Percentiles rank a stretch among this genome's conserved stretches.
These are phyloP conservation scores for Cadophora malorum DNA, from an alignment of 2,329 filamentous ascomycete species.

Conservation along the genomic window DNA sequence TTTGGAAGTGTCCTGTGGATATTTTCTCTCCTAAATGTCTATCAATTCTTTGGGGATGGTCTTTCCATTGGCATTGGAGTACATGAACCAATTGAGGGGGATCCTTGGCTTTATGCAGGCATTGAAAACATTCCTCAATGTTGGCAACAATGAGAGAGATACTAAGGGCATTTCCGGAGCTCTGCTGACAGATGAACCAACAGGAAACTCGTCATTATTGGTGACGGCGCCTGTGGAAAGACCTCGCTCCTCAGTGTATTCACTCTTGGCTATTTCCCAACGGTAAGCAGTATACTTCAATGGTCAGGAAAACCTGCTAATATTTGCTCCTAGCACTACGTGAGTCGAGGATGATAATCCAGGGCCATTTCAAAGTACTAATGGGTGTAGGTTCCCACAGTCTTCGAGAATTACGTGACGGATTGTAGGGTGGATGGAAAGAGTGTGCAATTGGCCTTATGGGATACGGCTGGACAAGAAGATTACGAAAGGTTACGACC, in stretches of 20 bases:
- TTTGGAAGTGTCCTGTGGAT: background rate
- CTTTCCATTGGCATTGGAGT: background rate
- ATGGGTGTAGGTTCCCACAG: slow-evolving; percentile 80
- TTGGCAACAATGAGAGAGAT: background rate
- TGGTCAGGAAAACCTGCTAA: slow-evolving; percentile 29
- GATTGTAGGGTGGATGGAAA: slow-evolving; percentile 98
- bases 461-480: slow-evolving; percentile 99
- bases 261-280: slow-evolving; percentile 96
- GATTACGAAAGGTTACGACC: slow-evolving; percentile 96
- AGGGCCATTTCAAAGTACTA: slow-evolving; percentile 48
- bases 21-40: background rate
- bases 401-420: slow-evolving; percentile 99
- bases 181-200: slow-evolving; percentile 10
- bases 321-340: slow-evolving; percentile 55
- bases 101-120: slow-evolving; percentile 11
- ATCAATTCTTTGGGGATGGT: background rate
- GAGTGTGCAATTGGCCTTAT: slow-evolving; percentile 95
- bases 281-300: slow-evolving; percentile 63
- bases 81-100: background rate
- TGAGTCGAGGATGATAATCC: slow-evolving; percentile 28
- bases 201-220: slow-evolving; percentile 96
- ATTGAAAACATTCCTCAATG: background rate
- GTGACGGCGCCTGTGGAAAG: slow-evolving; percentile 97
- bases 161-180: background rate
- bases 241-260: slow-evolving; percentile 97